These are phyloP conservation scores for Cladobotryum mycophilum DNA, from an alignment of 2,329 filamentous ascomycete species.

Conservation along the genomic window DNA sequence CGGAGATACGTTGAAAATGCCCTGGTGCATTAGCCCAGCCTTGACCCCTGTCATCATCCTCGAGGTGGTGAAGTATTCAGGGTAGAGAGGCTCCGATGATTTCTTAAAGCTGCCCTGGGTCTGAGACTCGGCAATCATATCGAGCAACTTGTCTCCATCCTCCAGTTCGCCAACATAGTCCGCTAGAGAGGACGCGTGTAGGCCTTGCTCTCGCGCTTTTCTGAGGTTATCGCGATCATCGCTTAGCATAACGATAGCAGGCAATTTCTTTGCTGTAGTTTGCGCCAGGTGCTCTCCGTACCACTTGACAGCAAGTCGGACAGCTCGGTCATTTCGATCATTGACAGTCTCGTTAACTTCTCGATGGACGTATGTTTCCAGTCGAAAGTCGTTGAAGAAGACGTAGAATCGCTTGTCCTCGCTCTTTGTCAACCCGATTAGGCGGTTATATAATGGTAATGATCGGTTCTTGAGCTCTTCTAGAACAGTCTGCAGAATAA, in stretches of 20 bases:
- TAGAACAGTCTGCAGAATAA: conserved; percentile 90
- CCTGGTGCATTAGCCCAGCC: conserved; percentile 83
- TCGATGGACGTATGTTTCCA: conserved; percentile 80
- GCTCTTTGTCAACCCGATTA: conserved; percentile 85
- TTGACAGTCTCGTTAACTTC: conserved; percentile 81
- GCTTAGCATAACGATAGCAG: conserved; percentile 84
- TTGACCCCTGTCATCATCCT: conserved; percentile 93
- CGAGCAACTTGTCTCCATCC: conserved; percentile 76
- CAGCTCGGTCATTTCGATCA: conserved; percentile 90
- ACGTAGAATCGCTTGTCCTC: conserved; percentile 97
- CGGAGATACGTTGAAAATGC: conserved; percentile 89
- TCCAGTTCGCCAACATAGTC: conserved; percentile 82
- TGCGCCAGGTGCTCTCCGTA: conserved; percentile 74
- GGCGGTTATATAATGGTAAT: conserved; percentile 86
- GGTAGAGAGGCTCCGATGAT: conserved; percentile 66
- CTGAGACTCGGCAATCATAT: conserved; percentile 83
- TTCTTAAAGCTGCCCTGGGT: conserved; percentile 60
- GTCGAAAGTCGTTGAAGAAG: conserved; percentile 96
- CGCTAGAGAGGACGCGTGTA: conserved; percentile 61
- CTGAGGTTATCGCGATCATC: conserved; percentile 83
- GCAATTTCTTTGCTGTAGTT: conserved; percentile 55
- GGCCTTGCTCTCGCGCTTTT: conserved; percentile 69
- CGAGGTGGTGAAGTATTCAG: conserved; percentile 82
- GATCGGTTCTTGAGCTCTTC: conserved; percentile 95
- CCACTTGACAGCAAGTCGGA: conserved; percentile 81